phyloP scores from a whole-genome alignment of 345 rosid genomes.

The Dipteronia dyeriana region DNA sequence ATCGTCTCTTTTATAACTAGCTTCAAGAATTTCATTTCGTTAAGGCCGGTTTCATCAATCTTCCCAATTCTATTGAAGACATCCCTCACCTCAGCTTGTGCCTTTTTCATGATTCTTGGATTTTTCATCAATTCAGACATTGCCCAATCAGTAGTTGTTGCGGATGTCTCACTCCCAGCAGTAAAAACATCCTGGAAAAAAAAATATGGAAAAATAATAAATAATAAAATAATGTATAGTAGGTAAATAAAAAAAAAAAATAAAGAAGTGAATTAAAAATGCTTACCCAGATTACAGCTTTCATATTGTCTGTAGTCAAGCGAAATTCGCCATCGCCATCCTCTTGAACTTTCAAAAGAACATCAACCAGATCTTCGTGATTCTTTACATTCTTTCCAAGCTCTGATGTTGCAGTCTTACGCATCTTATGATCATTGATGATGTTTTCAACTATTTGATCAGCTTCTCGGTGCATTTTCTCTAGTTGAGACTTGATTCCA shows the following conservation, averaged over 20 bases:
- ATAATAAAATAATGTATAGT: too few relatives aligned
- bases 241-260: too few relatives aligned
- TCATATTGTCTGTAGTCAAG: slow-evolving; percentile 27
- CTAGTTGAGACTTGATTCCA: slow-evolving; percentile 7
- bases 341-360: slow-evolving; percentile 23
- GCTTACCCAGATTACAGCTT: slow-evolving; percentile 37
- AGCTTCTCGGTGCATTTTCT: slow-evolving; percentile 15
- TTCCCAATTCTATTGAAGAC: slow-evolving; percentile 14
- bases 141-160: slow-evolving; percentile 25
- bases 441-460: slow-evolving; percentile 23
- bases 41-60: neutral
- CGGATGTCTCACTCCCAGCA: slow-evolving; percentile 28
- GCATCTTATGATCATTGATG: slow-evolving; percentile 16
- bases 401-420: neutral
- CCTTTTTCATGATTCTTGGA: slow-evolving; percentile 16
- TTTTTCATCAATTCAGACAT: slow-evolving; percentile 24
- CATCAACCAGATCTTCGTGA: slow-evolving; percentile 27
- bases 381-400: neutral
- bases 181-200: slow-evolving; percentile 18
- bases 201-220: neutral
- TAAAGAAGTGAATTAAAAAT: too few relatives aligned
- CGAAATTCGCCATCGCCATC: neutral
- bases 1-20: neutral
- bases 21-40: neutral
- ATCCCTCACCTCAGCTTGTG: slow-evolving; percentile 27